Base-by-base conservation (phyloP, 139 green algal species). In the Tetraselmis striata region DNA sequence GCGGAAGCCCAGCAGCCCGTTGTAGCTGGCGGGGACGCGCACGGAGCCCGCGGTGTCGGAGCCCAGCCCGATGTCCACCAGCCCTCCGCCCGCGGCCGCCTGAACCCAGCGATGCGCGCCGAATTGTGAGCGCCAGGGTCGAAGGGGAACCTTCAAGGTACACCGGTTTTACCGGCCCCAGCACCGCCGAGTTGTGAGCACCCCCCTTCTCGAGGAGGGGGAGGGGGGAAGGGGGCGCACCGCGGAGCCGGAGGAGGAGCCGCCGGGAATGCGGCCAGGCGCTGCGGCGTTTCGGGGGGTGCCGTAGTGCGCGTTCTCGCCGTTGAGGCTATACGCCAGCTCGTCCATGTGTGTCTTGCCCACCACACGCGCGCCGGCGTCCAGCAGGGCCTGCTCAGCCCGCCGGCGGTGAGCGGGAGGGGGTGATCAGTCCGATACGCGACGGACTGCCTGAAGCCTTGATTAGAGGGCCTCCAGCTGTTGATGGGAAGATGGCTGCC, bases 261-360 rank as follows among this genome's bases (percentile, higher is more conserved):
- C 96, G 0, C 96, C 96, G 1, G 96, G 93, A 0, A 98, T 85
- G 28, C 93, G 89, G 0, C 88, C 91, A 0, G 93, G 93, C 1
- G 92, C 93, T 0, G 93, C 92, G 0, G 92, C 89, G 83, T 99
- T 99, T 80, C 79, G 29, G 0, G 95, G 95, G 1, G 93, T 95
- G 32, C 96, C 95, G 80, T 98, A 98, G 83, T 98, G 95, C 18
- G 84, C 76, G 76, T 98, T 98, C 79, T 98, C 89, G 0, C 95
- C 90, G 45, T 90, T 88, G 1, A 92, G 59, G 30, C 84, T 89
- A 83, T 93, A 95, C 1, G 94, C 95, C 81, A 98, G 84, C 89
- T 99, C 96, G 82, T 98, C 95, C 95, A 99, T 96, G 83, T 97
- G 90, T 1, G 93, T 95, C 79, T 93, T 98, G 30, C 95, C 94